phyloP scores from a whole-genome alignment of 768 basidiomycete species.

The Psilocybe cubensis region DNA sequence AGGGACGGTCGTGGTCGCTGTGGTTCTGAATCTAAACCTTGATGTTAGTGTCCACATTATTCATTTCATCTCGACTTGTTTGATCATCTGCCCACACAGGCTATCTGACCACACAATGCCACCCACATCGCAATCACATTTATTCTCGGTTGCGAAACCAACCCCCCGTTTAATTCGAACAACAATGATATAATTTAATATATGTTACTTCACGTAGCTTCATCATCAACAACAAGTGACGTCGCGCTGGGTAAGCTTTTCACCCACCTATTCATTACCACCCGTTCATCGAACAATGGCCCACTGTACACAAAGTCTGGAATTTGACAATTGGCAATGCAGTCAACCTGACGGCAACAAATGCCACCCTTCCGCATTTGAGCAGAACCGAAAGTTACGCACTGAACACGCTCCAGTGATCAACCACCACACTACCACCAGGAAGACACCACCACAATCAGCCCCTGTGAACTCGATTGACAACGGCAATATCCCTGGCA shows the following conservation, averaged over 20 bases:
- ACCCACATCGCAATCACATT: too few species aligned
- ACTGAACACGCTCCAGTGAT: background rate
- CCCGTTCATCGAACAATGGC: background rate
- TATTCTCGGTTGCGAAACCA: conserved; percentile 1
- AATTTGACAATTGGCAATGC: conserved; percentile 7
- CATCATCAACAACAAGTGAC: background rate
- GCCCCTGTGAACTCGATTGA: too few species aligned
- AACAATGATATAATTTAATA: background rate
- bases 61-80: conserved; percentile 1
- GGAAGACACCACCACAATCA: background rate
- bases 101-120: too few species aligned
- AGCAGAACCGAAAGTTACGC: conserved; percentile 9
- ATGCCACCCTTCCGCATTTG: conserved; percentile 15
- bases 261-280: background rate
- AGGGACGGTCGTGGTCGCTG: background rate
- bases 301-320: too few species aligned
- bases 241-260: background rate
- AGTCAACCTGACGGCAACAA: conserved; percentile 8
- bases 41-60: background rate
- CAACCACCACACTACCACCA: too few species aligned
- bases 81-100: background rate
- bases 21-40: background rate
- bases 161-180: background rate
- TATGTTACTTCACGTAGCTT: too few species aligned
- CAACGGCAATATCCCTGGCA: too few species aligned